Conservation (phyloP, 441 rosid species). For the Cnidoscolus chayamansa region DNA sequence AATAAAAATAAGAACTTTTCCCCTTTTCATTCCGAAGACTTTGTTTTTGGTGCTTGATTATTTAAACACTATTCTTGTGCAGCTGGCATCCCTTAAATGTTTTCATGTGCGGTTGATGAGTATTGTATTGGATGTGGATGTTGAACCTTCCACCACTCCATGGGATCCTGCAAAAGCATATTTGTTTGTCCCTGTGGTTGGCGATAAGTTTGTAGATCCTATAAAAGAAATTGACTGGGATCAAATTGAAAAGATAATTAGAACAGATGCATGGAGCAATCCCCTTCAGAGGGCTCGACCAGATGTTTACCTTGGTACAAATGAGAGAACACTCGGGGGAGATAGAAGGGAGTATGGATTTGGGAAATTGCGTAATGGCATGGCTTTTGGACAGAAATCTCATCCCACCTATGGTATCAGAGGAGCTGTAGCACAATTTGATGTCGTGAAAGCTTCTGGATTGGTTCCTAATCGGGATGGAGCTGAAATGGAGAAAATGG, state of each 20-base stretch:
- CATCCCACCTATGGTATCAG: constrained; percentile 99
- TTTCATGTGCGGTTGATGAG: constrained; percentile 99
- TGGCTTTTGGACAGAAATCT: constrained; percentile 80
- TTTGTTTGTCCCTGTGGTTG: constrained; percentile 91
- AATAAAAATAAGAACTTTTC: constrained; percentile 4
- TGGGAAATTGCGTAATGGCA: constrained; percentile 90
- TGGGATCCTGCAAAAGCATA: constrained; percentile 99
- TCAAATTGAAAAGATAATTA: constrained; percentile 57
- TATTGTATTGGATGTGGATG: constrained; percentile 98
- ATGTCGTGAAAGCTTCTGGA: constrained; percentile 94
- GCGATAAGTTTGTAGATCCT: constrained; percentile 70
- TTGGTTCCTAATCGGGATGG: constrained; percentile 67
- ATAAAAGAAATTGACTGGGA: constrained; percentile 81
- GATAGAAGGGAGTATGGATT: constrained; percentile 99
- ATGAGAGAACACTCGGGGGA: constrained; percentile 98
- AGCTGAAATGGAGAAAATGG: constrained; percentile 36
- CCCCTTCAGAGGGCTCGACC: constrained; percentile 99
- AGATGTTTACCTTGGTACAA: constrained; percentile 97
- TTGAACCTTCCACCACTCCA: constrained; percentile 98
- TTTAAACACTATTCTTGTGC: constrained; percentile 34
- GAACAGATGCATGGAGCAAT: constrained; percentile 79
- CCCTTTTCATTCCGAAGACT: constrained; percentile 1
- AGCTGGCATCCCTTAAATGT: constrained; percentile 90
- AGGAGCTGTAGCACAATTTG: constrained; percentile 97
- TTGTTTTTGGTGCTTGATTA: constrained; percentile 6